Conservation (phyloP, 1,284 basidiomycete genomes). For the Microbotryum saponariae region DNA sequence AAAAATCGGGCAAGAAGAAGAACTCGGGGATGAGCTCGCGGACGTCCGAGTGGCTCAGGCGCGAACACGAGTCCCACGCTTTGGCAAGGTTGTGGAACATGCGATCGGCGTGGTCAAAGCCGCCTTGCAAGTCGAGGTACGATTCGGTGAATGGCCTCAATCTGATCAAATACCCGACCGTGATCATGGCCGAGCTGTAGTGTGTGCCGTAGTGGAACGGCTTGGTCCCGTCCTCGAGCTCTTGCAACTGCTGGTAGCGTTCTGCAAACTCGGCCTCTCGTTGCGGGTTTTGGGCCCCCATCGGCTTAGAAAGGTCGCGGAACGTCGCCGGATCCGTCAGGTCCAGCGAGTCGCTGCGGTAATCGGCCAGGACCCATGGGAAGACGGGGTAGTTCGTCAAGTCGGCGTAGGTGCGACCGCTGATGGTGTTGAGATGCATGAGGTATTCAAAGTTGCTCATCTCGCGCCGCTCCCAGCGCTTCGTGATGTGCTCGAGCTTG, state of each 20-base stretch:
- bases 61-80: constrained; percentile 37
- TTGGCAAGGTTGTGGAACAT: constrained; percentile 52
- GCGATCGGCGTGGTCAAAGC: constrained; percentile 94
- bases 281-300: constrained; percentile 79
- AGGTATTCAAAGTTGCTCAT: constrained; percentile 40
- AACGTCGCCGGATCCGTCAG: constrained; percentile 58
- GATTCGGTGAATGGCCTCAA: constrained; percentile 83
- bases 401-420: constrained; percentile 47
- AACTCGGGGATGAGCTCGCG: constrained; percentile 92
- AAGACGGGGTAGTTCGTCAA: constrained; percentile 94
- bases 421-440: constrained; percentile 40
- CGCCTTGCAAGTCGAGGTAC: constrained; percentile 59
- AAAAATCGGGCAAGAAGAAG: constrained; percentile 51
- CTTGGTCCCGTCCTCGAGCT: constrained; percentile 65
- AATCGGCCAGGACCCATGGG: constrained; percentile 51
- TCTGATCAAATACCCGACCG: constrained; percentile 88
- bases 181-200: constrained; percentile 93
- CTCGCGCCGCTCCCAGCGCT: constrained; percentile 36
- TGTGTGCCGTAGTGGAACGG: constrained; percentile 73
- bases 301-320: constrained; percentile 74
- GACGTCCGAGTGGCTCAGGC: constrained; percentile 83
- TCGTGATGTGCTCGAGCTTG: constrained; percentile 35
- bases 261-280: constrained; percentile 50
- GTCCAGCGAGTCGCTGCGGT: constrained; percentile 48
- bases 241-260: constrained; percentile 62